Conservation (phyloP, 768 basidiomycete genomes). For the Boletellus sp. region DNA sequence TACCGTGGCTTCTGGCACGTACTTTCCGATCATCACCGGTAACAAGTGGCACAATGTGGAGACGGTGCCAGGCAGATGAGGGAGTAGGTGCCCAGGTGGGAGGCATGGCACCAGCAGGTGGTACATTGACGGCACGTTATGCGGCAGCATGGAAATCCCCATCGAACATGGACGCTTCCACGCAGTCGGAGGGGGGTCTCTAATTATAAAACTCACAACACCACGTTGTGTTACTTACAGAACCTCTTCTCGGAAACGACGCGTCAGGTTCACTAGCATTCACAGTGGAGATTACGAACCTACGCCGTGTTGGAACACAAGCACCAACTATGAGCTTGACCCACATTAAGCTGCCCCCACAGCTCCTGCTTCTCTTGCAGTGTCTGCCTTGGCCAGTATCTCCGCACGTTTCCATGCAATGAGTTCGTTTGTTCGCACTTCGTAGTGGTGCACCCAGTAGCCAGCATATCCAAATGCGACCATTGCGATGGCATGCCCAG, state of each 20-base stretch:
- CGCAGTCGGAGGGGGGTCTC: conserved; percentile 6
- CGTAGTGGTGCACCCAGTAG: conserved; percentile 72
- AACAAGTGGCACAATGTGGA: neutral
- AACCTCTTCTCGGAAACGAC: conserved; percentile 5
- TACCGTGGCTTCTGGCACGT: neutral
- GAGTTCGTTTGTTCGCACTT: conserved; percentile 55
- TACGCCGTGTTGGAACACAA: conserved; percentile 9
- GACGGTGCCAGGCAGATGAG: neutral
- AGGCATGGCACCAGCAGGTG: neutral
- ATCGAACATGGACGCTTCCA: neutral
- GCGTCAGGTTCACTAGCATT: conserved; percentile 5
- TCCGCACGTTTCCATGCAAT: conserved; percentile 61
- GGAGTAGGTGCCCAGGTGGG: neutral
- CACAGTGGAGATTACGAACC: conserved; percentile 18
- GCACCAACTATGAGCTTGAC: neutral
- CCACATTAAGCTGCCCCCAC: conserved; percentile 22
- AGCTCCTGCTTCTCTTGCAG: conserved; percentile 11
- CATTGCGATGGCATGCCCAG: conserved; percentile 68
- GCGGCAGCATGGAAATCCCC: conserved; percentile 4
- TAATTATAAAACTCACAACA: conserved; percentile 16
- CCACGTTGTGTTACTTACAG: conserved; percentile 4
- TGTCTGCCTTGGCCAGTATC: conserved; percentile 47
- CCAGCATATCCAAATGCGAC: conserved; percentile 67
- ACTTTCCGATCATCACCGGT: conserved; percentile 12
- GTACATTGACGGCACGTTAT: neutral